Conservation (phyloP, 768 basidiomycete genomes). For the Suillus ampliporus region DNA sequence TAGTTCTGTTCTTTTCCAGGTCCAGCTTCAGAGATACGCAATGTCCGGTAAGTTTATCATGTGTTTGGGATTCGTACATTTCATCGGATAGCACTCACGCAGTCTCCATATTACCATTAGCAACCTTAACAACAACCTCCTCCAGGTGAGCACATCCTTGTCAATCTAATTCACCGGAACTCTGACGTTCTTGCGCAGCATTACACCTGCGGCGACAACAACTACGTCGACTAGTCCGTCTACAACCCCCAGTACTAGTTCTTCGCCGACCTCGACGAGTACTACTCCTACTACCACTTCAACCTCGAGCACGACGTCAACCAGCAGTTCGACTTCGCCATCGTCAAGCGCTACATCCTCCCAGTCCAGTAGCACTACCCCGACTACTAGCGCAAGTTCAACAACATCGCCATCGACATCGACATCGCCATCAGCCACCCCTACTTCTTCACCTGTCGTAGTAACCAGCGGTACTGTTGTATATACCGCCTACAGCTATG, state of each 20-base stretch:
- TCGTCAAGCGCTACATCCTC: neutral
- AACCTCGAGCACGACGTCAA: neutral
- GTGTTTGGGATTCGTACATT: no score
- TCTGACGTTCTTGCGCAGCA: neutral
- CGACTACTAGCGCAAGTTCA: neutral
- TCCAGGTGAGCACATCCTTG: slow-evolving; percentile 15
- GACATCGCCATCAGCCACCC: neutral
- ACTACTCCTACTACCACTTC: slow-evolving; percentile 9
- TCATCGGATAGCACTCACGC: neutral
- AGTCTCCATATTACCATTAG: neutral
- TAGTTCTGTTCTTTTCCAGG: slow-evolving; percentile 6
- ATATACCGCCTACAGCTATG: neutral
- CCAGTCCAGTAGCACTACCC: neutral
- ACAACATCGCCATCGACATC: slow-evolving; percentile 10
- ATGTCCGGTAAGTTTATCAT: slow-evolving; percentile 18
- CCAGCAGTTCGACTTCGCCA: neutral
- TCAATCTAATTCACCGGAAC: neutral
- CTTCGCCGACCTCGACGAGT: neutral
- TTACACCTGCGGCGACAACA: neutral
- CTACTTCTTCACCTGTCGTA: slow-evolving; percentile 6
- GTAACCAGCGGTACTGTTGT: slow-evolving; percentile 4
- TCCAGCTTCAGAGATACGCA: slow-evolving; percentile 5
- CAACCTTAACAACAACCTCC: fast-evolving
- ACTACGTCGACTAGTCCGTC: neutral
- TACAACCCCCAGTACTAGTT: neutral